Evolutionary conservation across 345 rosid genomes (phyloP).

Genomic region (Brassica napus): DNA sequence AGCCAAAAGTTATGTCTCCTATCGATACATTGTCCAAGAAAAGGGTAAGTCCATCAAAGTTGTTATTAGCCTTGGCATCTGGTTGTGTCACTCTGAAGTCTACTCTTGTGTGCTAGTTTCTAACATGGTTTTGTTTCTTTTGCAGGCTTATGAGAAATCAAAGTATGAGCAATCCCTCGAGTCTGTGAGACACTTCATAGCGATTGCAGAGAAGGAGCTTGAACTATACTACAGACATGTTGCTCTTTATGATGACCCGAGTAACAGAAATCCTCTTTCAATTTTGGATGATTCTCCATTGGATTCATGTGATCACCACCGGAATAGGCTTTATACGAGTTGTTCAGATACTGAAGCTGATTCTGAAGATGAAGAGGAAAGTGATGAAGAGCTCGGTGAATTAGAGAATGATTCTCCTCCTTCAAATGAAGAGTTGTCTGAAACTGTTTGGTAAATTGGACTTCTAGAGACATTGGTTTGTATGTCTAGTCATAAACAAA

Average conservation of each 20-base stretch:
- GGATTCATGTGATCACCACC: constrained; percentile 34
- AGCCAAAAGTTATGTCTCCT: constrained; percentile 92
- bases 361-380: constrained; percentile 31
- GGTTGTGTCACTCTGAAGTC: neutral
- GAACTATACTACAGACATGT: constrained; percentile 76
- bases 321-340: constrained; percentile 20
- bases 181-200: constrained; percentile 73
- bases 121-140: constrained; percentile 10
- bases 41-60: constrained; percentile 42
- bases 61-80: neutral
- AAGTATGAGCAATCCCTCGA: constrained; percentile 93
- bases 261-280: constrained; percentile 55
- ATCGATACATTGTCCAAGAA: constrained; percentile 87
- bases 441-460: neutral
- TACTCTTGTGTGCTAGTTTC: neutral
- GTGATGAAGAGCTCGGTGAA: neutral
- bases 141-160: constrained; percentile 79
- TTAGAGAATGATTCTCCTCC: constrained; percentile 13
- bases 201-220: constrained; percentile 75
- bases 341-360: constrained; percentile 41
- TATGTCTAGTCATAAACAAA: neutral
- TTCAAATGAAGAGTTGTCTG: constrained; percentile 18
- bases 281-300: constrained; percentile 50
- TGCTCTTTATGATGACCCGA: constrained; percentile 79
- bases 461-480: neutral